Evolutionary conservation across 2,329 filamentous ascomycete species (phyloP).

Genomic region (Colletotrichum graminicola): DNA sequence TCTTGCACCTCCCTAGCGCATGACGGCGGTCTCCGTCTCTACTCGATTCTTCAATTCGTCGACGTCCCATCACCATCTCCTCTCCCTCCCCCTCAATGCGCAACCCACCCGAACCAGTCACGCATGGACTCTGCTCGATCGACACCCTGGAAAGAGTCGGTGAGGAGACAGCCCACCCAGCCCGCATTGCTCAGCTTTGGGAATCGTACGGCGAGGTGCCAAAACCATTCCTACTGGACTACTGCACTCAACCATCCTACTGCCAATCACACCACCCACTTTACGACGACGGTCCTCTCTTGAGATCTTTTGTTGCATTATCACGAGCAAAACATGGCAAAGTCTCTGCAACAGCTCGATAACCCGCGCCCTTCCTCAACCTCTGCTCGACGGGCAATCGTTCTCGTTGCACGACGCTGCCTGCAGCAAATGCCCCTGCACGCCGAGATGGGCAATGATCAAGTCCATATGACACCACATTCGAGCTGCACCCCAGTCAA

Average conservation of each 20-base stretch:
- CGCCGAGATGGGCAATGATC: slow-evolving; percentile 15
- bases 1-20: neutral
- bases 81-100: neutral
- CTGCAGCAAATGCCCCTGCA: neutral
- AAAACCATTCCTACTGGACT: slow-evolving; percentile 10
- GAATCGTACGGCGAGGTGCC: neutral
- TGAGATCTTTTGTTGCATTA: too few species aligned
- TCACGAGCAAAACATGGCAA: neutral
- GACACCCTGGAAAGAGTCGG: slow-evolving; percentile 22
- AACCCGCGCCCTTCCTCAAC: too few species aligned
- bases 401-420: neutral
- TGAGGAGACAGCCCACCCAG: slow-evolving; percentile 14
- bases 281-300: neutral
- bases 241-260: neutral
- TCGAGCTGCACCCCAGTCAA: neutral
- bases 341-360: neutral
- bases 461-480: neutral
- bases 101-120: neutral
- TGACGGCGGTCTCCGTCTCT: neutral
- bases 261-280: neutral
- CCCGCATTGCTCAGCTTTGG: neutral
- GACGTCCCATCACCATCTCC: neutral
- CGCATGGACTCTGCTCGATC: neutral
- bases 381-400: neutral
- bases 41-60: neutral